Evolutionary conservation across 1,284 basidiomycete genomes (phyloP), one percentile per base, ranked within the genome.

Genomic region (Irpex sp.): DNA sequence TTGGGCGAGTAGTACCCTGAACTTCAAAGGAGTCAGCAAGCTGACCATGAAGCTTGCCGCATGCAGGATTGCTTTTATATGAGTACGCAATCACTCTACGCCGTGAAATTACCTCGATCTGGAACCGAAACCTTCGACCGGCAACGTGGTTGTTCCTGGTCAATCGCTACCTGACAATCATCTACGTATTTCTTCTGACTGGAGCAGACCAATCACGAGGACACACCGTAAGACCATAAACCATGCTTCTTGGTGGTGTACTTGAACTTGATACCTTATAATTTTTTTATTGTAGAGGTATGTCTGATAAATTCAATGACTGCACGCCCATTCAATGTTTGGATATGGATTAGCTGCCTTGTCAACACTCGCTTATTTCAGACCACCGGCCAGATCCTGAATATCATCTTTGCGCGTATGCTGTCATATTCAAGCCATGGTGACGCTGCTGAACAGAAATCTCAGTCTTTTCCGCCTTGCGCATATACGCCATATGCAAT

Each of bases 151-250:
- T 61, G 5, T 61, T 58, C 54, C 26, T 61, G 17, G 39, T 46
- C 26, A 61, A 61, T 19, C 61, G 61, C 11, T 61, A 61, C 56
- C 43, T 61, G 37, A 5, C 61, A 7, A 35, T 61, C 6, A n/a
- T 50, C 39, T 59, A 59, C 31, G 58, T 6, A 5, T n/a, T 50
- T 35, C 13, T 59, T 8, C 43, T 59, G n/a, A 47, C 37, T 21
- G 31, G 26, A 17, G 21, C 58, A 19, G 58, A 59, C 26, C 36
- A 59, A 15, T 11, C 21, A 15, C n/a, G 49, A 8, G 49, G 49
- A 19, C 53, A 55, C 9, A 55, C 1, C 33, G 26, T 35, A 55
- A 55, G 26, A 13, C 11, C 11, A 33, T 55, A 31, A 33, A 26
- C 43, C n/a, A 51, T 51, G 15, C 19, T 55, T 35, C 53, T 51